Evolutionary conservation across 2,329 filamentous ascomycete genomes (phyloP).

Genomic region (Calonectria pteridis): DNA sequence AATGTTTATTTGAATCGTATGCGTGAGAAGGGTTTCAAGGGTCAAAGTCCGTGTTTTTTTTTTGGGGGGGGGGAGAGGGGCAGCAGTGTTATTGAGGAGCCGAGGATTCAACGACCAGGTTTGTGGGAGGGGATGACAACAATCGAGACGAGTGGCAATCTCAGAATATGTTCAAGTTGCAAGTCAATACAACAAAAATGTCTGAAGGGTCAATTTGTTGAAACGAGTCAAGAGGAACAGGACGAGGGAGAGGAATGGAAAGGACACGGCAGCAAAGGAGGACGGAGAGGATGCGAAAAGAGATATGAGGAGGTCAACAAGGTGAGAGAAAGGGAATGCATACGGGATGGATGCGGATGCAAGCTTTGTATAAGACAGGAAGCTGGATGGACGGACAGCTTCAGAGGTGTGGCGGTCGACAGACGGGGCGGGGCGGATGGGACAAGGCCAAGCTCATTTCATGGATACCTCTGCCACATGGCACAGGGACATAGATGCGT

Average conservation of each 20-base stretch:
- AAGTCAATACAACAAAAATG: not conserved
- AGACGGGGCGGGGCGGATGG: conserved; percentile 56
- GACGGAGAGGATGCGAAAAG: conserved; percentile 20
- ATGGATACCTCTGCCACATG: conserved; percentile 49
- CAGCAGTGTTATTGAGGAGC: not conserved
- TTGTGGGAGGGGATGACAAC: not conserved
- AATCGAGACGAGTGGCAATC: not conserved
- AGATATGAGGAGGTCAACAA: conserved; percentile 22
- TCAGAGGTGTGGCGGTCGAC: conserved; percentile 52
- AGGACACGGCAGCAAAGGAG: conserved; percentile 23
- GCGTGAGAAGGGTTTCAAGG: conserved; percentile 29
- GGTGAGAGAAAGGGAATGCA: conserved; percentile 35
- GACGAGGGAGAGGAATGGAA: conserved; percentile 15
- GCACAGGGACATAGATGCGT: conserved; percentile 44
- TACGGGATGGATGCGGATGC: conserved; percentile 42
- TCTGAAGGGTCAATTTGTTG: not conserved
- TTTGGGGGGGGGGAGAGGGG: not conserved
- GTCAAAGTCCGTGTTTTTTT: conserved; percentile 30
- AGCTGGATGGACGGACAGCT: conserved; percentile 63
- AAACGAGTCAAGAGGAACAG: conserved; percentile 7
- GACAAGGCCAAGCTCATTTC: conserved; percentile 61
- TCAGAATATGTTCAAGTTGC: not conserved
- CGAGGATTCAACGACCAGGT: conserved; percentile 1
- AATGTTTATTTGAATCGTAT: conserved; percentile 27
- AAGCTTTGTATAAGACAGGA: conserved; percentile 44